A percentile compares a stretch with the other conserved stretches of the same genome.
Conservation (phyloP, 176 grass and related monocot genomes). For the Zea luxurians region DNA sequence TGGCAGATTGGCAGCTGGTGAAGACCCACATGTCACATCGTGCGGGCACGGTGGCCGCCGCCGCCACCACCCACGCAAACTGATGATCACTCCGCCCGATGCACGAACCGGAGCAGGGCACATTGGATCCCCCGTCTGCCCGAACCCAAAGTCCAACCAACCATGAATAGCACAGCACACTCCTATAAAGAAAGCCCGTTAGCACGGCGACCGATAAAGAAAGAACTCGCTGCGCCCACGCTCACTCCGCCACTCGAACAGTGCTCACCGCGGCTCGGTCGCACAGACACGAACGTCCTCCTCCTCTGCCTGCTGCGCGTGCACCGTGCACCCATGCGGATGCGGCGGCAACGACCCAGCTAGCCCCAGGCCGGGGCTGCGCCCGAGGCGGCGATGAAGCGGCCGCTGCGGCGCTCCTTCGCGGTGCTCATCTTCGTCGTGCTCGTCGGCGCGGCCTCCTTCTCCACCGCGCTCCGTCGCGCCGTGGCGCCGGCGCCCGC, state of each 20-base stretch:
- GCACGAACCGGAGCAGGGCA: too few species aligned
- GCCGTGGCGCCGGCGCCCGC: not conserved
- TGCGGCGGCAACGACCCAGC: not conserved
- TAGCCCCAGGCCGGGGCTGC: slow-evolving; percentile 20
- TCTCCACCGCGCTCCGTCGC: slow-evolving; percentile 34
- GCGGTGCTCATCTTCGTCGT: slow-evolving; percentile 52
- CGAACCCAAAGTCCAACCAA: too few species aligned
- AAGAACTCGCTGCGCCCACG: too few species aligned
- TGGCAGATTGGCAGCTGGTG: not conserved
- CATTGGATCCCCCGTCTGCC: too few species aligned
- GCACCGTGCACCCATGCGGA: too few species aligned
- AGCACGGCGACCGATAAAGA: too few species aligned
- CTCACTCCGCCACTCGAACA: too few species aligned
- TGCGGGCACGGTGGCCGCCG: not conserved
- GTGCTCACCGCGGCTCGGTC: too few species aligned
- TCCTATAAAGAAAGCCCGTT: too few species aligned
- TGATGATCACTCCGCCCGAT: not conserved
- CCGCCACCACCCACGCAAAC: slow-evolving; percentile 16
- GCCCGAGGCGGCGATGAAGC: slow-evolving; percentile 42
- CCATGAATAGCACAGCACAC: too few species aligned
- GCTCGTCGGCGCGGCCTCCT: slow-evolving; percentile 43
- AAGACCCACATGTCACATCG: not conserved
- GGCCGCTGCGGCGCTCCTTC: slow-evolving; percentile 52
- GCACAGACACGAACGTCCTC: too few species aligned
- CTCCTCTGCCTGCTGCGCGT: too few species aligned